These are phyloP conservation scores for Boletus bicolor DNA, from an alignment of 768 basidiomycete species.

Conservation along the genomic window DNA sequence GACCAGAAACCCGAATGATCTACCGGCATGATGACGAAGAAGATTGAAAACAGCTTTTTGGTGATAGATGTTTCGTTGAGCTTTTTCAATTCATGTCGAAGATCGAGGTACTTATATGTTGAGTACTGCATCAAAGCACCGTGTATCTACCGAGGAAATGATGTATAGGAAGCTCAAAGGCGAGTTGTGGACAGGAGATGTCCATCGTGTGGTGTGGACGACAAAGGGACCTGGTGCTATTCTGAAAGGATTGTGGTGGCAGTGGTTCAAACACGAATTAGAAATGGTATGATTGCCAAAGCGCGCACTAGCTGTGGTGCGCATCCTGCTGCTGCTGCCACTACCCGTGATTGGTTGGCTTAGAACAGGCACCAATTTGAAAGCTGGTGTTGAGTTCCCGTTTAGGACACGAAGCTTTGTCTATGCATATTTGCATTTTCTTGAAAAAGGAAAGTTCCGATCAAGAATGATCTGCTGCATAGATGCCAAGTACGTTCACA, in stretches of 20 bases:
- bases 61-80: not conserved
- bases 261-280: not conserved
- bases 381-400: no score
- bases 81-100: not conserved
- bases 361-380: no score
- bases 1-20: not conserved
- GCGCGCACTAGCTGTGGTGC: not conserved
- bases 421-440: no score
- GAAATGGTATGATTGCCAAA: not conserved
- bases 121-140: not conserved
- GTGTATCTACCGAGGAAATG: not conserved
- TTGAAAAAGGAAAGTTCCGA: no score
- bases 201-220: not conserved
- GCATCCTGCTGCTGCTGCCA: not conserved
- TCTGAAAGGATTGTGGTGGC: not conserved
- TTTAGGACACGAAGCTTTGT: no score
- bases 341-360: not conserved
- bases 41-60: not conserved
- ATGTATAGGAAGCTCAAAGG: slow-evolving; percentile 3
- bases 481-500: no score
- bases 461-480: no score
- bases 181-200: not conserved
- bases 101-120: slow-evolving; percentile 3
- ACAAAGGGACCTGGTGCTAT: not conserved
- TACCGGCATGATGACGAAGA: slow-evolving; percentile 1